Conservation (phyloP, 139 green algal species). For the Zygnema circumcarinatum region DNA sequence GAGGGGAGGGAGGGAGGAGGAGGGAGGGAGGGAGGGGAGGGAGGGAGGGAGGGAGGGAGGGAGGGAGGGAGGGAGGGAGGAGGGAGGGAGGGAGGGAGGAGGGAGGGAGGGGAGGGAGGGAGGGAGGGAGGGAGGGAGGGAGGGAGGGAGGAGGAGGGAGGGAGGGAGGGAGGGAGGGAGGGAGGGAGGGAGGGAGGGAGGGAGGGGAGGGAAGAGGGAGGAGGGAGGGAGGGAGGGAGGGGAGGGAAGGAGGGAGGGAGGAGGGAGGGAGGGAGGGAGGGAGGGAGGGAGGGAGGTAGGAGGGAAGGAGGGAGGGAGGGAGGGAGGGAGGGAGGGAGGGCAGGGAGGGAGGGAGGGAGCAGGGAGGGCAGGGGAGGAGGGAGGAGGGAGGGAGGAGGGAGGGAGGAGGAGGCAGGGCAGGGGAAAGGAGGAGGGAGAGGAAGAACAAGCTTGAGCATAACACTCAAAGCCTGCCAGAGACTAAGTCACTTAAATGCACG, state of each 20-base stretch:
- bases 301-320: not conserved
- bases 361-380: not conserved
- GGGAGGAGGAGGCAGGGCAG: not conserved
- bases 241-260: not conserved
- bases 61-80: not conserved
- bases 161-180: conserved; percentile 1
- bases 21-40: not conserved
- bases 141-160: conserved; percentile 10
- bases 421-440: not conserved
- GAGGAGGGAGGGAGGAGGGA: conserved; percentile 14
- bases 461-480: too few species aligned
- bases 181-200: not conserved
- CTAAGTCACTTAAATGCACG: too few species aligned
- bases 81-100: not conserved
- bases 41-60: not conserved
- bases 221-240: not conserved
- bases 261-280: conserved; percentile 14
- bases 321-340: not conserved
- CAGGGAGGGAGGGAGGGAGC: not conserved
- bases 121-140: conserved; percentile 1
- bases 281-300: conserved; percentile 12
- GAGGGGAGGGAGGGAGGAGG: conserved; percentile 5
- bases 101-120: conserved; percentile 18
- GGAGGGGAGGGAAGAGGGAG: conserved; percentile 22
- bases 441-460: not conserved